Evolutionary conservation across 2,329 filamentous ascomycete genomes (phyloP).

Genomic region (Monosporascus ibericus): DNA sequence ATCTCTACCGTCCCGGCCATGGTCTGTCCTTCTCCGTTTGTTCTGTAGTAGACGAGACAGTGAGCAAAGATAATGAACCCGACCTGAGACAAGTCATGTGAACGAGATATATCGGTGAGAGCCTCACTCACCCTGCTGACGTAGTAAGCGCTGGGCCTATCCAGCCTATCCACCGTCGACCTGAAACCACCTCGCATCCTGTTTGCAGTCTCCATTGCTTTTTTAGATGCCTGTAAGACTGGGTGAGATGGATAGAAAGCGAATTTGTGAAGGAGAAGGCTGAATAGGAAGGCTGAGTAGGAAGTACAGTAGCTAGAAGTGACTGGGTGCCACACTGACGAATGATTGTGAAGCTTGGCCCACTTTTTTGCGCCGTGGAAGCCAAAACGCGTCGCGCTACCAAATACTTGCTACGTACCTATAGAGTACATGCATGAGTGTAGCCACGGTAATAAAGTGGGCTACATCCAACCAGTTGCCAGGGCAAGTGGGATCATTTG

Average conservation of each 20-base stretch:
- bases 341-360: neutral
- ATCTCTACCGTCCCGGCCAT: slow-evolving; percentile 45
- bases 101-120: neutral
- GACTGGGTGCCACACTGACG: neutral
- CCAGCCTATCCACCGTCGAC: slow-evolving; percentile 83
- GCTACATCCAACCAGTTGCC: neutral
- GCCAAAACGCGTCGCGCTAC: neutral
- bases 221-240: neutral
- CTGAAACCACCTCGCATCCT: slow-evolving; percentile 42
- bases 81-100: too few species aligned
- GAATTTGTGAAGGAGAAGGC: neutral
- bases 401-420: too few species aligned
- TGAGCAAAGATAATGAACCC: neutral
- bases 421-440: neutral
- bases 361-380: neutral
- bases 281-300: neutral
- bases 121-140: slow-evolving; percentile 60
- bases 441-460: neutral
- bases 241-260: neutral
- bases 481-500: neutral
- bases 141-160: slow-evolving; percentile 93
- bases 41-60: slow-evolving; percentile 42
- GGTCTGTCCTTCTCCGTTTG: slow-evolving; percentile 61
- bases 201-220: slow-evolving; percentile 3
- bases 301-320: neutral